Base-by-base conservation (phyloP, 495 filamentous ascomycete species). In the Penicillium turbatum region DNA sequence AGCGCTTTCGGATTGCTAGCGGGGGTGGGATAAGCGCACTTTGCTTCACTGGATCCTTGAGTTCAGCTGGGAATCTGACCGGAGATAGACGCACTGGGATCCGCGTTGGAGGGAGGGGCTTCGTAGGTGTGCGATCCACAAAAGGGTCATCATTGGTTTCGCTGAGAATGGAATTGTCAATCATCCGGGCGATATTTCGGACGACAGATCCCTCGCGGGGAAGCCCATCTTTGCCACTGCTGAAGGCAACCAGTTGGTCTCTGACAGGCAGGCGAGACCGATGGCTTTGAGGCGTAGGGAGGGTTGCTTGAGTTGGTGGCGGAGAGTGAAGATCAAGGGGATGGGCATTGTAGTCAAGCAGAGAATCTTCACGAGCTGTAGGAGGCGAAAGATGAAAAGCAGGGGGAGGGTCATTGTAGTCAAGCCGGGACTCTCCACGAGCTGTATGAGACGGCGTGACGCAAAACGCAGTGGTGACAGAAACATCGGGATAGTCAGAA, bases 141-240 rank as follows among this genome's bases (percentile, higher is more conserved):
- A 51, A 51, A 34, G 39, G 39, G 39, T 42, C 49, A 10, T 35
- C 49, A 10, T 43, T 29, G 13, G 6, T 8, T 21, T 10, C 39
- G 6, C 16, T 16, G 3, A 43, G 13, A 2, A 35, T 11, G 9
- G 44, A 49, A 11, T 29, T 49, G 19, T 55, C 35, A 19, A 55
- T 41, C 52, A 54, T 48, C 1, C 32, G 38, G n/a, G 52, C 48
- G 17, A 55, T 38, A 19, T 32, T 47, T 13, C 39, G 26, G 11
- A 59, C 35, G 26, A 59, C 21, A 21, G 34, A 44, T 10, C 35
- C 43, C 17, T 51, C 12, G 49, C 54, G 16, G 24, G 37, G 45
- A 39, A 17, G 17, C 13, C 29, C 12, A 12, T 43, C 30, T 13
- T 10, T 32, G 13, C 10, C 17, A 24, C 39, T 43, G n/a, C 42